phyloP scores from a whole-genome alignment of 768 basidiomycete genomes.

The Rossbeevera mucosa region DNA sequence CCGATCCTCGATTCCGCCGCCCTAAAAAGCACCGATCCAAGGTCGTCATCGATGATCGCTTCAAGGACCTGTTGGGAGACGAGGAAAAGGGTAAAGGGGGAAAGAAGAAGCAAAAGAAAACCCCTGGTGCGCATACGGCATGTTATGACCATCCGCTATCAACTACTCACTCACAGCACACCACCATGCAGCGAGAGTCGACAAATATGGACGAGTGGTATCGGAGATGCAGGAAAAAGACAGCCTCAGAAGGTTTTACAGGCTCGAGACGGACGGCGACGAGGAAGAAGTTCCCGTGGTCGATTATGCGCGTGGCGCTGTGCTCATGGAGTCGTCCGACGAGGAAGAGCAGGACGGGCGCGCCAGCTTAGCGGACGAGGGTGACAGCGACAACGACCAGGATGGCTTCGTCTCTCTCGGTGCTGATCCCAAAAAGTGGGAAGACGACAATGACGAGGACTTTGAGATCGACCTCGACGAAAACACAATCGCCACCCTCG shows the following conservation, averaged over 20 bases:
- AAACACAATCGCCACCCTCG: slow-evolving; percentile 60
- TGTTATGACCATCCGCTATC: not conserved
- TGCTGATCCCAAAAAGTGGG: slow-evolving; percentile 26
- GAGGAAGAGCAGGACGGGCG: slow-evolving; percentile 46
- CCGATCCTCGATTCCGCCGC: slow-evolving; percentile 89
- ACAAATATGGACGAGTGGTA: slow-evolving; percentile 84
- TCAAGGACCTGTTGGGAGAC: slow-evolving; percentile 69
- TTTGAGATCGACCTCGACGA: slow-evolving; percentile 79
- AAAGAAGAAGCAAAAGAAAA: slow-evolving; percentile 25
- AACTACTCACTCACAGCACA: not conserved
- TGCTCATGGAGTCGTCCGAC: slow-evolving; percentile 82
- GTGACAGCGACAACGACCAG: slow-evolving; percentile 45
- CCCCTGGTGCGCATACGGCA: slow-evolving; percentile 10
- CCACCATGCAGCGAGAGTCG: slow-evolving; percentile 51
- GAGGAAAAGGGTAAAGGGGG: slow-evolving; percentile 37
- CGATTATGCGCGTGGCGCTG: slow-evolving; percentile 90
- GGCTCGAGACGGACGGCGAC: slow-evolving; percentile 44
- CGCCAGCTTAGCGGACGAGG: slow-evolving; percentile 31
- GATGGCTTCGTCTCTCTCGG: slow-evolving; percentile 51
- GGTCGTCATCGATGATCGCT: slow-evolving; percentile 87
- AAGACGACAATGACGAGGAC: slow-evolving; percentile 34
- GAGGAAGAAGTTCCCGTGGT: slow-evolving; percentile 26
- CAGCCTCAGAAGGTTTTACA: slow-evolving; percentile 76
- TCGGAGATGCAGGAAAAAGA: slow-evolving; percentile 69
- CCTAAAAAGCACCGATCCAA: slow-evolving; percentile 78